Evolutionary conservation across 2,329 filamentous ascomycete species (phyloP), one percentile per base, ranked within the genome.

Genomic region (Lecanoromycetidae sp.): DNA sequence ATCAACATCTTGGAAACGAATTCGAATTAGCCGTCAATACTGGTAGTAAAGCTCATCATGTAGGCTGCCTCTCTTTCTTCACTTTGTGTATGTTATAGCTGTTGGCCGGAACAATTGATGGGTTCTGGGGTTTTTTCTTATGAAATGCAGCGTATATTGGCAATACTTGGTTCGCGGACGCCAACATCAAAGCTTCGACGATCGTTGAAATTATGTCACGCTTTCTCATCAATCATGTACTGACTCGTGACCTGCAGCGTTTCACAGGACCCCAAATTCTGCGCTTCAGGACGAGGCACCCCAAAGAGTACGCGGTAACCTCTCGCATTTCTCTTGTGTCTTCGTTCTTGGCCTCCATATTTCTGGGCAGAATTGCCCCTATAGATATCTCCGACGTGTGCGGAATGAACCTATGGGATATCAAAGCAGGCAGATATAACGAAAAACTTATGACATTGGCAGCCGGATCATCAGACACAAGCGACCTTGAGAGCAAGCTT

Each of bases 181-280:
- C n/a, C n/a, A n/a, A 27, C 2, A 26, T 27, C 7, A 39, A 27
- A 26, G 13, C 2, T 3, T 17, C 10, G 4, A 23, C 2, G n/a
- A n/a, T n/a, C 17, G 5, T 23, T 5, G n/a, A 5, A 13, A 5
- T 6, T 9, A 9, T 38, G 4, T 43, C 20, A 19, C 10, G 8
- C 9, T 15, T 1, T 17, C 9, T 19, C 1, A 3, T 33, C 23
- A 6, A 34, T 17, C 22, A 7, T 39, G 17, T 9, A 12, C 40
- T 44, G 36, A 42, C n/a, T 12, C 13, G 9, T 27, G 12, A 22
- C 8, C 23, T 29, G 10, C 34, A 88, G 84, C 83, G 91, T 52
- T 98, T 98, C 69, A 96, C 90, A 22, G 91, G 91, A n/a, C 84
- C 87, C 3, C 91, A 98, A 65, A 96, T 98, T 58, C 77, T 95